phyloP scores from a whole-genome alignment of 805 yeast genomes.

The Maudiozyma saulgeensis region DNA sequence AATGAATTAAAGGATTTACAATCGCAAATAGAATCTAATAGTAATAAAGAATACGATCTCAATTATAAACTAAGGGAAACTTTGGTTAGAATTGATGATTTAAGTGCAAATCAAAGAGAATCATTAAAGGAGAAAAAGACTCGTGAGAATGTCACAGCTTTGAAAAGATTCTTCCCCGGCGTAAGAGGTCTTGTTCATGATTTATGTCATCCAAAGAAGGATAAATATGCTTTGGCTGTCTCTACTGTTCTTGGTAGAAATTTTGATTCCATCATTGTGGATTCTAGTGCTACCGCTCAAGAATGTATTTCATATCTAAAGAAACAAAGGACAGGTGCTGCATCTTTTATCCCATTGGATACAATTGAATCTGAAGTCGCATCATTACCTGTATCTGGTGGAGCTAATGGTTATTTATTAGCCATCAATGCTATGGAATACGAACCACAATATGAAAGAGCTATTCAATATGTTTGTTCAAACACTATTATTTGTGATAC shows the following conservation, averaged over 20 bases:
- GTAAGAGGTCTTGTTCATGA: constrained; percentile 77
- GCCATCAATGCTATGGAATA: constrained; percentile 63
- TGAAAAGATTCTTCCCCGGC: constrained; percentile 73
- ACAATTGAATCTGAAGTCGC: constrained; percentile 63
- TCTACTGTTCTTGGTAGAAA: constrained; percentile 69
- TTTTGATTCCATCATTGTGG: constrained; percentile 79
- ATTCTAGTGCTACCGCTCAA: constrained; percentile 54
- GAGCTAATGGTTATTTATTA: constrained; percentile 30
- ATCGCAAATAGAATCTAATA: constrained; percentile 31
- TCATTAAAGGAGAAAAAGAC: constrained; percentile 57
- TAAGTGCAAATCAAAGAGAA: constrained; percentile 70
- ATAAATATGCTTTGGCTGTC: constrained; percentile 63
- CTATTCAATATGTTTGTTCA: constrained; percentile 72
- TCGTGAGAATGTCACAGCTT: constrained; percentile 60
- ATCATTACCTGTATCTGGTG: constrained; percentile 11
- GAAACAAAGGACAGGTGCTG: constrained; percentile 76
- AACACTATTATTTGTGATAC: constrained; percentile 70
- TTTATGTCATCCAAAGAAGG: constrained; percentile 65
- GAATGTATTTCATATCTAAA: constrained; percentile 72
- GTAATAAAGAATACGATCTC: constrained; percentile 47
- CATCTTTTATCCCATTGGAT: constrained; percentile 83
- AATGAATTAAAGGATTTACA: constrained; percentile 33
- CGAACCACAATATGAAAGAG: constrained; percentile 60
- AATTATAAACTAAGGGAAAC: constrained; percentile 54
- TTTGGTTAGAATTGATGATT: constrained; percentile 53